These are phyloP conservation scores for Helminthosporium solani DNA, from an alignment of 2,329 filamentous ascomycete species.

Conservation along the genomic window DNA sequence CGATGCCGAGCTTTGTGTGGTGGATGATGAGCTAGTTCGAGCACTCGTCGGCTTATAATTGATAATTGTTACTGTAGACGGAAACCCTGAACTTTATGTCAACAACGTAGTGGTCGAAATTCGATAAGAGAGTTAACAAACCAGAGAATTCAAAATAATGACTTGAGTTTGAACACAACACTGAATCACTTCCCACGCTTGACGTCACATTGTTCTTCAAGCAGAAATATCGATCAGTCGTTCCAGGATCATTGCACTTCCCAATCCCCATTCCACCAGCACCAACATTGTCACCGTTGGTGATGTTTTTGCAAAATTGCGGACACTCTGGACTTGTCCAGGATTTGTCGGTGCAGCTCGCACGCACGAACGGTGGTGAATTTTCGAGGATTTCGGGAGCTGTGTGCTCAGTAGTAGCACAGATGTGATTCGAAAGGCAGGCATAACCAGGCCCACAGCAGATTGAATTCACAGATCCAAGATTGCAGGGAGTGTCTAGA, in stretches of 20 bases:
- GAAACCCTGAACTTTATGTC: neutral
- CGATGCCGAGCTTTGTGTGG: neutral
- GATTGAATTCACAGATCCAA: slow-evolving; percentile 24
- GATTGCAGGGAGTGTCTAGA: slow-evolving; percentile 35
- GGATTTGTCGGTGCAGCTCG: slow-evolving; percentile 38
- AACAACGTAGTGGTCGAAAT: neutral
- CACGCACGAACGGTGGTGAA: slow-evolving; percentile 27
- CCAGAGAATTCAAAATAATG: slow-evolving; percentile 4
- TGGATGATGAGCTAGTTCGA: neutral
- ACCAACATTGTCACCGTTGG: slow-evolving; percentile 6
- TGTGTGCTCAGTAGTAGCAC: slow-evolving; percentile 18
- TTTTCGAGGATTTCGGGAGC: slow-evolving; percentile 17
- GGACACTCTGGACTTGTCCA: slow-evolving; percentile 38
- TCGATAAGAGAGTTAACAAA: neutral
- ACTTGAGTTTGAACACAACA: neutral
- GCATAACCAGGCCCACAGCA: slow-evolving; percentile 44
- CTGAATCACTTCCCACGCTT: neutral
- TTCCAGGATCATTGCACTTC: slow-evolving; percentile 4
- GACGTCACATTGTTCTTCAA: neutral
- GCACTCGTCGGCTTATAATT: neutral
- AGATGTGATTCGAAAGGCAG: slow-evolving; percentile 41
- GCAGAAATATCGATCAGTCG: slow-evolving; percentile 3
- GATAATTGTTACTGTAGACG: slow-evolving; percentile 2
- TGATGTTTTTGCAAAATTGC: slow-evolving; percentile 34
- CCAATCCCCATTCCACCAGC: slow-evolving; percentile 5